These are phyloP conservation scores for Capsicum baccatum DNA, from an alignment of 257 asterid species.

Conservation along the genomic window DNA sequence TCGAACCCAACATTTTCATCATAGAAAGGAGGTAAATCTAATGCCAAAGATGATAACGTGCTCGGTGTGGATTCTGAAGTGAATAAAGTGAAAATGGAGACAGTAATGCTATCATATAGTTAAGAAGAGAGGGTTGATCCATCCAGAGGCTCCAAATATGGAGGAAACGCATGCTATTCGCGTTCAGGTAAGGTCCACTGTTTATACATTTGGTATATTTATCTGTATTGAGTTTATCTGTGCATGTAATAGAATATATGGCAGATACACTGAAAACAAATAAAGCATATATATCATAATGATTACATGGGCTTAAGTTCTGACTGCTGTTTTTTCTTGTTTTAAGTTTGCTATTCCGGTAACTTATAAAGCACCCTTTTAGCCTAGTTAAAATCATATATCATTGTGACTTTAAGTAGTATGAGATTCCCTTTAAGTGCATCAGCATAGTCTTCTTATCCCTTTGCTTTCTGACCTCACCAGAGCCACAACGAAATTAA, in stretches of 20 bases:
- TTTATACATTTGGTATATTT: background rate
- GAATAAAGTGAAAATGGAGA: background rate
- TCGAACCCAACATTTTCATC: constrained; percentile 5
- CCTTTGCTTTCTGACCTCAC: background rate
- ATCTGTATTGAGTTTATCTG: background rate
- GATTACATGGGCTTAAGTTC: background rate
- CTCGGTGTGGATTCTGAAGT: constrained; percentile 26
- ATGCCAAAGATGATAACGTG: constrained; percentile 38
- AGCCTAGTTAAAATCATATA: background rate
- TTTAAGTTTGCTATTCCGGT: too few relatives aligned
- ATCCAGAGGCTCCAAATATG: background rate
- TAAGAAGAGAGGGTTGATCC: background rate
- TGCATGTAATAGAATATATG: background rate
- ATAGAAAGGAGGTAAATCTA: constrained; percentile 75
- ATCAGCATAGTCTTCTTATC: background rate
- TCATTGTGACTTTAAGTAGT: background rate
- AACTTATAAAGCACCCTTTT: background rate
- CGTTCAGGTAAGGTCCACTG: background rate
- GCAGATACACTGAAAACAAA: background rate
- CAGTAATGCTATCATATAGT: background rate
- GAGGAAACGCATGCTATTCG: background rate
- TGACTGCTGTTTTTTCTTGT: too few relatives aligned
- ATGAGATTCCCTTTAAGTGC: background rate
- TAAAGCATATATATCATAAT: background rate
- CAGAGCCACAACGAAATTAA: background rate